These are phyloP conservation scores for Thermomyces lanuginosus DNA, from an alignment of 2,329 filamentous ascomycete species.

Conservation along the genomic window DNA sequence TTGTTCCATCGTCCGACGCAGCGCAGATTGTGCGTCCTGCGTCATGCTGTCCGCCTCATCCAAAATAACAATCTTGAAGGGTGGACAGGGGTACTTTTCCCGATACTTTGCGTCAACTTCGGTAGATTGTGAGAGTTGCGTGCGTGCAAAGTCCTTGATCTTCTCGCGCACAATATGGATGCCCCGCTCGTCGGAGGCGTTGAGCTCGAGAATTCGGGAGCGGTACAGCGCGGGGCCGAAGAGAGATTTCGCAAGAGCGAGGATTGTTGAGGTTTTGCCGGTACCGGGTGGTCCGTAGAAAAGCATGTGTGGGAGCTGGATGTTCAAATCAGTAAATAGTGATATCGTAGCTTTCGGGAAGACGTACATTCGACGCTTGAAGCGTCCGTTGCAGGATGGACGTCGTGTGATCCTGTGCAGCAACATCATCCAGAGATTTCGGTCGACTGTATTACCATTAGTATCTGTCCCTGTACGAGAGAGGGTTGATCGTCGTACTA, in stretches of 20 bases:
- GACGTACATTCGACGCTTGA: slow-evolving; percentile 69
- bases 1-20: slow-evolving; percentile 94
- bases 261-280: slow-evolving; percentile 93
- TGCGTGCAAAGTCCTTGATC: slow-evolving; percentile 93
- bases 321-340: slow-evolving; percentile 1
- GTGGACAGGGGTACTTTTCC: slow-evolving; percentile 72
- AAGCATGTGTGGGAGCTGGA: slow-evolving; percentile 86
- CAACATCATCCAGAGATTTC: slow-evolving; percentile 84
- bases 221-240: slow-evolving; percentile 91
- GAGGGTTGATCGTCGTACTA: slow-evolving; percentile 43
- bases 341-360: neutral
- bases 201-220: slow-evolving; percentile 91
- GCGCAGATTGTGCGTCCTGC: slow-evolving; percentile 85
- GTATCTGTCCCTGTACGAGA: neutral
- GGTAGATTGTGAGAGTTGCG: slow-evolving; percentile 75
- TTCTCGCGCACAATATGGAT: slow-evolving; percentile 95
- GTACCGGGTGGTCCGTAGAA: slow-evolving; percentile 97
- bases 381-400: slow-evolving; percentile 82
- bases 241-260: slow-evolving; percentile 91
- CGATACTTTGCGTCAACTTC: slow-evolving; percentile 45
- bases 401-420: slow-evolving; percentile 93
- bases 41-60: slow-evolving; percentile 99
- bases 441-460: slow-evolving; percentile 50
- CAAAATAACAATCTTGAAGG: slow-evolving; percentile 97
- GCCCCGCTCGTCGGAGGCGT: slow-evolving; percentile 95